phyloP scores from a whole-genome alignment of 1,284 basidiomycete species.

The Caloboletus firmus region DNA sequence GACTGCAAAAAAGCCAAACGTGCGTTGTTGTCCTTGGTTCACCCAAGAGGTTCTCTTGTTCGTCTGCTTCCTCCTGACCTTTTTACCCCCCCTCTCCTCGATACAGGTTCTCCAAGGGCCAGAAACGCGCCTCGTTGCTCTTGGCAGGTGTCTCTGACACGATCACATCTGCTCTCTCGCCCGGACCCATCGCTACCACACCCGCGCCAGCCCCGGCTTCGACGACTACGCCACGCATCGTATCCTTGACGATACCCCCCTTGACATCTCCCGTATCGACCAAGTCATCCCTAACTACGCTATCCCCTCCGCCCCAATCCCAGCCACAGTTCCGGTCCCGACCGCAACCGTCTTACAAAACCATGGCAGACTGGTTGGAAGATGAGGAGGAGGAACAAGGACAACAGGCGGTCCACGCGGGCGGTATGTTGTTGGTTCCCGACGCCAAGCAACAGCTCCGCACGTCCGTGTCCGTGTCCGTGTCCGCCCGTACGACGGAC shows the following conservation, averaged over 20 bases:
- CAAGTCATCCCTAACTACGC: constrained; percentile 6
- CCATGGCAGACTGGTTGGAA: constrained; percentile 42
- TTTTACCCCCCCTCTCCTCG: neutral
- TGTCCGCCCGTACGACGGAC: neutral
- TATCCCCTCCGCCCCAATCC: neutral
- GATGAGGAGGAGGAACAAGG: constrained; percentile 34
- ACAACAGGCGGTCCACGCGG: constrained; percentile 18
- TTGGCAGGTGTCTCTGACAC: constrained; percentile 64
- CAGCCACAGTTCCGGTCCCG: neutral
- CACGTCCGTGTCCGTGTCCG: neutral
- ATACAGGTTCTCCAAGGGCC: constrained; percentile 56
- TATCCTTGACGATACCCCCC: neutral
- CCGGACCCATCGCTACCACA: constrained; percentile 30
- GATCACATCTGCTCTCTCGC: constrained; percentile 50
- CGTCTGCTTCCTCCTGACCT: neutral
- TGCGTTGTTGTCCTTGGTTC: constrained; percentile 34
- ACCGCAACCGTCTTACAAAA: neutral
- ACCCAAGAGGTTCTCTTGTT: neutral
- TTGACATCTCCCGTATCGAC: constrained; percentile 8
- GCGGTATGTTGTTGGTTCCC: constrained; percentile 34
- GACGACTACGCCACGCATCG: neutral
- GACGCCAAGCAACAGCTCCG: constrained; percentile 17
- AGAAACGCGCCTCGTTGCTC: constrained; percentile 65
- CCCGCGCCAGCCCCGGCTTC: constrained; percentile 27
- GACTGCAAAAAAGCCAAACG: constrained; percentile 52